Evolutionary conservation across 805 yeast species (phyloP).

Genomic region (Kockiozyma suomiensis): DNA sequence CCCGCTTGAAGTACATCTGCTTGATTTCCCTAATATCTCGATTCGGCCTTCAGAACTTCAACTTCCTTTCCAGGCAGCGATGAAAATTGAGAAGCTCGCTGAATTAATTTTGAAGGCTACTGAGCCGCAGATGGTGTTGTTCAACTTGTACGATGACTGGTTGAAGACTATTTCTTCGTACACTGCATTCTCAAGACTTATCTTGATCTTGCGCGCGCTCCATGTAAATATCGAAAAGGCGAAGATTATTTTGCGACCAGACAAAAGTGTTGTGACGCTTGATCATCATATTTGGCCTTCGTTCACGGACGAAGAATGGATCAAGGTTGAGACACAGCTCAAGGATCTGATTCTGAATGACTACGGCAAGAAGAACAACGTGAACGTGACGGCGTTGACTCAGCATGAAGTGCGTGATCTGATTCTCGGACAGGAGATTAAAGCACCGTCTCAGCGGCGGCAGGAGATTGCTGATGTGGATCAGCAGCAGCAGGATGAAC

Average conservation of each 20-base stretch:
- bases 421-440: slow-evolving; percentile 90
- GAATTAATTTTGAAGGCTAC: slow-evolving; percentile 81
- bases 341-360: slow-evolving; percentile 86
- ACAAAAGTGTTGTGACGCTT: slow-evolving; percentile 65
- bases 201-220: slow-evolving; percentile 79
- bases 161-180: slow-evolving; percentile 75
- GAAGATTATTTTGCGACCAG: slow-evolving; percentile 73
- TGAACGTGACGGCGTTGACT: slow-evolving; percentile 82
- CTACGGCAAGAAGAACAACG: slow-evolving; percentile 81
- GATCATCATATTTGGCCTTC: slow-evolving; percentile 94
- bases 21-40: slow-evolving; percentile 90
- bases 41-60: slow-evolving; percentile 87
- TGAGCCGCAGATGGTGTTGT: slow-evolving; percentile 89
- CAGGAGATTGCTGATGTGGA: slow-evolving; percentile 79
- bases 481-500: slow-evolving; percentile 48
- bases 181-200: slow-evolving; percentile 90
- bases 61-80: slow-evolving; percentile 84
- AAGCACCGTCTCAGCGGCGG: slow-evolving; percentile 83
- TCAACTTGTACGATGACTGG: slow-evolving; percentile 96
- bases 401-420: slow-evolving; percentile 92
- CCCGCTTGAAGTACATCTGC: slow-evolving; percentile 95
- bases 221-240: slow-evolving; percentile 77
- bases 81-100: slow-evolving; percentile 76
- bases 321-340: slow-evolving; percentile 79
- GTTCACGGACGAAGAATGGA: slow-evolving; percentile 87